Evolutionary conservation across 331 rosid species (phyloP).

Genomic region (Dryas integrifolia): DNA sequence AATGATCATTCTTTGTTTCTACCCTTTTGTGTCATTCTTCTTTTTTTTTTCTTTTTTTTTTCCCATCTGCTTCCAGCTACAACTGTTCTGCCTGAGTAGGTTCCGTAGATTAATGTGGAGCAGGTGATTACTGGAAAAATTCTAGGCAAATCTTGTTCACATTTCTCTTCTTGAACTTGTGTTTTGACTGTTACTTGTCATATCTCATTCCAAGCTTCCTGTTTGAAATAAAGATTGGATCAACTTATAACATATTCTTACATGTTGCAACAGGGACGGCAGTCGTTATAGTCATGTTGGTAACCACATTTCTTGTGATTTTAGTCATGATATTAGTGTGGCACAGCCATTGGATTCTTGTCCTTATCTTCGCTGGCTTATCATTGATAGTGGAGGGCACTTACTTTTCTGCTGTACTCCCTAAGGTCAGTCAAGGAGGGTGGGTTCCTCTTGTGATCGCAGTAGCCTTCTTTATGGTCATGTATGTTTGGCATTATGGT

Average conservation of each 20-base stretch:
- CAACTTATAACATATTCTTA: slow-evolving; percentile 5
- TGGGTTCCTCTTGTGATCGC: slow-evolving; percentile 95
- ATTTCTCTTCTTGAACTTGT: background rate
- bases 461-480: slow-evolving; percentile 65
- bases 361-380: slow-evolving; percentile 60
- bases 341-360: slow-evolving; percentile 94
- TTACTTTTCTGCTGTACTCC: slow-evolving; percentile 76
- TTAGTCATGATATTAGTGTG: slow-evolving; percentile 89
- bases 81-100: background rate
- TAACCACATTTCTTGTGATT: slow-evolving; percentile 82
- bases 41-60: too few relatives aligned
- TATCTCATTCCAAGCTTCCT: background rate
- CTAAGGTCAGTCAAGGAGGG: slow-evolving; percentile 86
- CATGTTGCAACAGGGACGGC: slow-evolving; percentile 73
- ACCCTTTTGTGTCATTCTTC: too few relatives aligned
- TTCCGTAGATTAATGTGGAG: background rate
- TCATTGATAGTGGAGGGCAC: slow-evolving; percentile 77
- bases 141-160: background rate
- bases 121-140: background rate
- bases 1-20: too few relatives aligned
- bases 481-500: slow-evolving; percentile 93
- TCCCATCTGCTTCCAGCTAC: too few relatives aligned
- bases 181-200: background rate
- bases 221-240: background rate
- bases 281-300: slow-evolving; percentile 83